Evolutionary conservation across 495 filamentous ascomycete genomes (phyloP).

Genomic region (Tuber indicum): DNA sequence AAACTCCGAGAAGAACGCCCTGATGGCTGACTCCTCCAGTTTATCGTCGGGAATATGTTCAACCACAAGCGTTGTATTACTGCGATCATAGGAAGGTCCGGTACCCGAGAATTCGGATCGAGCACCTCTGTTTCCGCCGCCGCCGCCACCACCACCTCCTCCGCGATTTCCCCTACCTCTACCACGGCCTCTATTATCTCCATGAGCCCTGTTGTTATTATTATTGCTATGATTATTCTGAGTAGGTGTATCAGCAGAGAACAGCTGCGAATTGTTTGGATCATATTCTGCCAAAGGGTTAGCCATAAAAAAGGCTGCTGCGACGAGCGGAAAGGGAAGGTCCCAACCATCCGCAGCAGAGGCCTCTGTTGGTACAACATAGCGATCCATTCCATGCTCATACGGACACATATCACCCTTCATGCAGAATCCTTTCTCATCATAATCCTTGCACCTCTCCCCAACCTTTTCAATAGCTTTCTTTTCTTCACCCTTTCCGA

Average conservation of each 20-base stretch:
- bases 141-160: slow-evolving; percentile 23
- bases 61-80: slow-evolving; percentile 75
- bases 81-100: slow-evolving; percentile 67
- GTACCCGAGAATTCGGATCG: slow-evolving; percentile 55
- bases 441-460: slow-evolving; percentile 76
- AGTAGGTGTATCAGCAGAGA: slow-evolving; percentile 17
- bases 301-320: slow-evolving; percentile 26
- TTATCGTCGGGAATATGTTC: slow-evolving; percentile 89
- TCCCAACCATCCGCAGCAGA: slow-evolving; percentile 36
- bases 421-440: slow-evolving; percentile 79
- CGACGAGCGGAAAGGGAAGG: slow-evolving; percentile 7
- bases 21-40: slow-evolving; percentile 65
- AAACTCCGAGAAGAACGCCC: slow-evolving; percentile 77
- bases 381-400: slow-evolving; percentile 63
- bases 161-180: slow-evolving; percentile 34
- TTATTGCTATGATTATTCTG: slow-evolving; percentile 11
- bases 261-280: slow-evolving; percentile 49
- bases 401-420: slow-evolving; percentile 70
- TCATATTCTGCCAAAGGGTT: slow-evolving; percentile 64
- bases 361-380: slow-evolving; percentile 47
- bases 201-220: slow-evolving; percentile 5
- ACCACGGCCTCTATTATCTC: slow-evolving; percentile 12
- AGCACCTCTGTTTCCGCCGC: slow-evolving; percentile 23
- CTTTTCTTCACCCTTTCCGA: slow-evolving; percentile 41
- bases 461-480: slow-evolving; percentile 46